A percentile compares a stretch with the other conserved stretches of the same genome.
These are phyloP conservation scores for Dicorynia guianensis DNA, from an alignment of 306 rosid species.

Conservation along the genomic window DNA sequence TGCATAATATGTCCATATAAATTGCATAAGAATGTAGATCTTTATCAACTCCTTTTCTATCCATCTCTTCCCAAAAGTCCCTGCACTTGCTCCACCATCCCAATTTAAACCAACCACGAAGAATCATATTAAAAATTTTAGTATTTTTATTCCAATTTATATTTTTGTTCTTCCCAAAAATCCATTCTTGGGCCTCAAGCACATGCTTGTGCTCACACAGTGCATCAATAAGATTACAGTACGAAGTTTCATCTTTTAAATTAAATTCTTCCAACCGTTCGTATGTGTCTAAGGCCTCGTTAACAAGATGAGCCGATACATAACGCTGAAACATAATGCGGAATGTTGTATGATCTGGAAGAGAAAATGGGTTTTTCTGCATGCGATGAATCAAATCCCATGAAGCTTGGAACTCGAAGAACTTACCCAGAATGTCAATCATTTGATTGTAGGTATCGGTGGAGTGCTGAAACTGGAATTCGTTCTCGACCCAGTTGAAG, in stretches of 20 bases:
- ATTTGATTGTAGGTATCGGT: constrained; percentile 70
- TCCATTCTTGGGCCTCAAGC: constrained; percentile 72
- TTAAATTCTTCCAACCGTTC: constrained; percentile 63
- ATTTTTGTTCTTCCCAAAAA: constrained; percentile 53
- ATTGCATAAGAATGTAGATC: constrained; percentile 79
- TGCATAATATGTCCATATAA: constrained; percentile 85
- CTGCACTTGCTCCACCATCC: constrained; percentile 91
- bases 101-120: constrained; percentile 82
- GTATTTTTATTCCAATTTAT: constrained; percentile 41
- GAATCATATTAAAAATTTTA: constrained; percentile 73
- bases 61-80: constrained; percentile 95
- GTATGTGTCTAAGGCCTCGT: constrained; percentile 67
- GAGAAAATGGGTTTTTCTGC: constrained; percentile 51
- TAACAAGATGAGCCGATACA: constrained; percentile 66
- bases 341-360: constrained; percentile 77
- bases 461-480: constrained; percentile 58
- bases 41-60: constrained; percentile 66
- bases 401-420: constrained; percentile 71
- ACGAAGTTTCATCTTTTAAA: constrained; percentile 72
- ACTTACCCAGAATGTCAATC: constrained; percentile 84
- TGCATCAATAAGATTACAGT: constrained; percentile 70
- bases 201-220: constrained; percentile 89
- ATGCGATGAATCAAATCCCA: constrained; percentile 76
- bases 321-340: constrained; percentile 85
- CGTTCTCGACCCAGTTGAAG: constrained; percentile 71